Evolutionary conservation across 176 grass and related monocot genomes (phyloP), one percentile per base, ranked within the genome.

Genomic region (Alloteropsis semialata): DNA sequence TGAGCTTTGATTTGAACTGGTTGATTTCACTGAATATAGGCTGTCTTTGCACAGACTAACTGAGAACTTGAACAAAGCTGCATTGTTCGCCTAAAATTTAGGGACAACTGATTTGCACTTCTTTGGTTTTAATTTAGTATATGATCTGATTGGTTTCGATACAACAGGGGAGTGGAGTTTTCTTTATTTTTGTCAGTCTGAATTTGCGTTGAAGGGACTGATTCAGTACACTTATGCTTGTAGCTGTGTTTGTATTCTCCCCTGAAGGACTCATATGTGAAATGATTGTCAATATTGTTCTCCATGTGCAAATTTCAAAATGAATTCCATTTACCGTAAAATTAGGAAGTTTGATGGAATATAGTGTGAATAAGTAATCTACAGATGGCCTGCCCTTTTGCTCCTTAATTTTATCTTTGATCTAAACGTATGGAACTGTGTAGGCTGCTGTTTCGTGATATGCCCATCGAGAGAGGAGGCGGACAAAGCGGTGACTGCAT

Each of bases 401-500:
- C 36, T 74, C 48, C 29, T 37, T 75, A 53, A 25, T 71, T 78
- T 89, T 33, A 64, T 44, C 17, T 53, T 82, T 72, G 28, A 72
- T 77, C 56, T 64, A 82, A 37, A 5, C 58, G 59, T 42, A 36
- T 16, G 59, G 29, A 78, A 66, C 61, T 87, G 48, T 87, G 59
- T 80, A 90, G 88, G 88, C 21, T 90, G 88, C 74, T 90, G 97
- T 75, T 99, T 99, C 78, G 43, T 99, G 93, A 92, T 99, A 80
- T 99, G 97, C 78, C 93, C 87, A 46, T 94, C 93, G 58, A 86
- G 91, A 76, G 82, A 93, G 77, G 97, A 99, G 85, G 97, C 93
- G 50, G 97, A 99, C 80, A 99, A 99, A 91, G 93, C 97, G n/a
- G 97, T 99, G 76, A 56, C 57, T 63, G 87, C 93, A 50, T 96